phyloP scores from a whole-genome alignment of 345 rosid genomes.

The Rhizophora mangle region DNA sequence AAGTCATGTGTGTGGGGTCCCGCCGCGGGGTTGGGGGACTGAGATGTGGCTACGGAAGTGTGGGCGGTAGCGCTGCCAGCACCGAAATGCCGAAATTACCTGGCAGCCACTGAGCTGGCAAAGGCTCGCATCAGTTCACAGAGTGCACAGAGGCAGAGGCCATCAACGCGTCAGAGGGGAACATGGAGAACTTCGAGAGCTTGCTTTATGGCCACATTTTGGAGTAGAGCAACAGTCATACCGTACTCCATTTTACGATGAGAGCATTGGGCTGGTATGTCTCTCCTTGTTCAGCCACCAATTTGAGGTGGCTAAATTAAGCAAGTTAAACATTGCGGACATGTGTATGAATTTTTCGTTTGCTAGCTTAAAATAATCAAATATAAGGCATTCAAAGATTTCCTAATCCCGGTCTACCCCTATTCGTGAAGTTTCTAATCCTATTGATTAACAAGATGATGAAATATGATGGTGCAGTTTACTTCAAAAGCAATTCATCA shows the following conservation, averaged over 20 bases:
- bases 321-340: not conserved
- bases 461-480: too few relatives aligned
- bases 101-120: slow-evolving; percentile 25
- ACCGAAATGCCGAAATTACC: slow-evolving; percentile 19
- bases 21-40: too few relatives aligned
- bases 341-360: too few relatives aligned
- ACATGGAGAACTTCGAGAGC: slow-evolving; percentile 57
- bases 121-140: slow-evolving; percentile 40
- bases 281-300: slow-evolving; percentile 65
- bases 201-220: slow-evolving; percentile 41
- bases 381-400: too few relatives aligned
- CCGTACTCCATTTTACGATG: slow-evolving; percentile 43
- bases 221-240: slow-evolving; percentile 46
- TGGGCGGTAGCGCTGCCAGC: not conserved
- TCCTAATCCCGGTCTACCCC: too few relatives aligned
- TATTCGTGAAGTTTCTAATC: too few relatives aligned
- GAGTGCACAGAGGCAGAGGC: slow-evolving; percentile 70
- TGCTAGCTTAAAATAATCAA: too few relatives aligned
- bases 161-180: slow-evolving; percentile 49
- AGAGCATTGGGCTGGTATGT: slow-evolving; percentile 50
- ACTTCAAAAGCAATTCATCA: too few relatives aligned
- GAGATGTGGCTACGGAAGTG: not conserved
- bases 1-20: too few relatives aligned
- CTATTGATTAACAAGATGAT: too few relatives aligned
- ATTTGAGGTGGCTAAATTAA: slow-evolving; percentile 61